phyloP scores from a whole-genome alignment of 192 early-diverging fungal genomes.

The Dissophora ornata region DNA sequence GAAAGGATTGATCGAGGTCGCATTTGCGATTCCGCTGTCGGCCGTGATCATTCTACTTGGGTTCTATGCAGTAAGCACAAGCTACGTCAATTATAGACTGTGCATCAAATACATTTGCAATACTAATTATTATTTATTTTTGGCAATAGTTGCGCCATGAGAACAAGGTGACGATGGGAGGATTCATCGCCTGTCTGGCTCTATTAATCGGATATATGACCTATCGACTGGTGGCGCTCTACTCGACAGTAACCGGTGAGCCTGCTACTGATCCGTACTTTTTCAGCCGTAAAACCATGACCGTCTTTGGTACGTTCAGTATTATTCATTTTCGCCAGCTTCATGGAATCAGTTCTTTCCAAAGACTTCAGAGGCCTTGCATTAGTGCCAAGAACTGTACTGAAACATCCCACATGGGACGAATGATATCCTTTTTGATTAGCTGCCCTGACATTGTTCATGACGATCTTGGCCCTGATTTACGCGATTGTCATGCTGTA shows the following conservation, averaged over 20 bases:
- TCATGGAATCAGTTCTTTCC: background rate
- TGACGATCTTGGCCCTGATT: slow-evolving; percentile 30
- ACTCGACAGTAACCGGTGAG: slow-evolving; percentile 24
- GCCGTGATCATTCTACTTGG: slow-evolving; percentile 30
- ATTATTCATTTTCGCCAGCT: too few relatives aligned
- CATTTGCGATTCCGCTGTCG: slow-evolving; percentile 39
- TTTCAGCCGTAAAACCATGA: slow-evolving; percentile 49
- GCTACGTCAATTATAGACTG: too few relatives aligned
- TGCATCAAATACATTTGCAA: too few relatives aligned
- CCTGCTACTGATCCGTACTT: slow-evolving; percentile 40
- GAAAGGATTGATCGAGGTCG: slow-evolving; percentile 34
- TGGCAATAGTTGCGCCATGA: slow-evolving; percentile 37
- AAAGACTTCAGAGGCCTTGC: too few relatives aligned
- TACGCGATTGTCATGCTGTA: slow-evolving; percentile 42
- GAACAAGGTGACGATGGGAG: slow-evolving; percentile 48
- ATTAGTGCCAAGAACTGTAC: too few relatives aligned
- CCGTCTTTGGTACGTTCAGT: slow-evolving; percentile 55
- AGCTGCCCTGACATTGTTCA: slow-evolving; percentile 36
- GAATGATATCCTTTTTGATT: background rate
- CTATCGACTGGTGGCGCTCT: slow-evolving; percentile 20
- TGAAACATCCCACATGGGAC: too few relatives aligned
- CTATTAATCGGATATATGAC: slow-evolving; percentile 42
- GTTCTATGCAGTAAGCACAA: slow-evolving; percentile 28
- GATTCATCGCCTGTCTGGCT: slow-evolving; percentile 36
- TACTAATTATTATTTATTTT: background rate